Conservation (phyloP, 169 alveolate genomes). For the Plasmodium chabaudi region DNA sequence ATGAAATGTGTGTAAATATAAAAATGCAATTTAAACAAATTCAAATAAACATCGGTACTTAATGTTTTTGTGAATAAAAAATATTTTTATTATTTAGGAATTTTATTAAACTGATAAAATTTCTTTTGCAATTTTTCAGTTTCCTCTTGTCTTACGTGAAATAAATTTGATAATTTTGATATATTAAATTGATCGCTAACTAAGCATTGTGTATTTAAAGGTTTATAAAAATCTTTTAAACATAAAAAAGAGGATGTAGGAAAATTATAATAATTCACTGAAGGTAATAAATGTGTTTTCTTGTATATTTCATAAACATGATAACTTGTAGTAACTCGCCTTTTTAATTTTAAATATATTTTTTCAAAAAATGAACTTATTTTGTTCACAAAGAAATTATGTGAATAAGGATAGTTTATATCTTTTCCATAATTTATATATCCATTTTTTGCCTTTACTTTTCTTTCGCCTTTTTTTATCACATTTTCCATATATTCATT, state of each 20-base stretch:
- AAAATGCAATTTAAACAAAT: no score
- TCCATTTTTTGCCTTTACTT: background rate
- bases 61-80: no score
- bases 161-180: slow-evolving; percentile 55
- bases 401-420: background rate
- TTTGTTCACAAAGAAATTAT: background rate
- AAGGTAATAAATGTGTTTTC: slow-evolving; percentile 60
- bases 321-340: slow-evolving; percentile 9
- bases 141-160: slow-evolving; percentile 77
- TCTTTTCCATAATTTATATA: background rate
- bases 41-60: no score
- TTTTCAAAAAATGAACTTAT: slow-evolving; percentile 15
- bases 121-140: slow-evolving; percentile 65
- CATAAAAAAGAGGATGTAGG: slow-evolving; percentile 46
- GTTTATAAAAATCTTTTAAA: slow-evolving; percentile 62
- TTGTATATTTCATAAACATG: slow-evolving; percentile 72
- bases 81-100: slow-evolving; percentile 39
- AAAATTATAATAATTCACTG: slow-evolving; percentile 27
- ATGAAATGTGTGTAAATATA: no score
- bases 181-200: slow-evolving; percentile 28
- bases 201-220: slow-evolving; percentile 27
- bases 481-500: slow-evolving; percentile 33
- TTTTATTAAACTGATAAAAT: slow-evolving; percentile 71
- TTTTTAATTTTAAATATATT: slow-evolving; percentile 24
- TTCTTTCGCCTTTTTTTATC: slow-evolving; percentile 12